phyloP scores from a whole-genome alignment of 108 stramenopile genomes.

The Nitzschia putrida region DNA sequence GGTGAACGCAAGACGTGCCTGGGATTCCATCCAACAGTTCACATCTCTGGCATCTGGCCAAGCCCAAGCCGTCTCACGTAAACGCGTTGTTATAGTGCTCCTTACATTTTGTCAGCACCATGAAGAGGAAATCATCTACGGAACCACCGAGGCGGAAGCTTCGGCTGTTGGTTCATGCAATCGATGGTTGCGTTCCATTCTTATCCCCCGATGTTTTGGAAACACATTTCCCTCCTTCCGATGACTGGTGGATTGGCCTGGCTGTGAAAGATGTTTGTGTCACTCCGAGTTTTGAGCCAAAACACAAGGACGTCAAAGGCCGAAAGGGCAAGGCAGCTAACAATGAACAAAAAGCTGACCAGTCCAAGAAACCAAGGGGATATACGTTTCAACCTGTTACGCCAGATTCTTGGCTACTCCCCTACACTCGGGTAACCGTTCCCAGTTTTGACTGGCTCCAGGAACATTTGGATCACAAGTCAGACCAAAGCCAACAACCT shows the following conservation, averaged over 20 bases:
- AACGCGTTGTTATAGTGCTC: too few relatives aligned
- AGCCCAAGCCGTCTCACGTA: too few relatives aligned
- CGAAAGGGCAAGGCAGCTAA: neutral
- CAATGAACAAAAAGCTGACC: slow-evolving; percentile 15
- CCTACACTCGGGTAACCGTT: slow-evolving; percentile 60
- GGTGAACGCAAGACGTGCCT: too few relatives aligned
- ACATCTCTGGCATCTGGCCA: too few relatives aligned
- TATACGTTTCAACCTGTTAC: slow-evolving; percentile 55
- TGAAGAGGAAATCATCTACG: too few relatives aligned
- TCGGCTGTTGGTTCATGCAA: slow-evolving; percentile 67
- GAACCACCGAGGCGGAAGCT: neutral
- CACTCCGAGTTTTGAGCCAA: slow-evolving; percentile 34
- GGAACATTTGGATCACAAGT: slow-evolving; percentile 3
- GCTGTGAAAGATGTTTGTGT: slow-evolving; percentile 77
- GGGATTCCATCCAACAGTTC: too few relatives aligned
- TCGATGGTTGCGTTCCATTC: slow-evolving; percentile 74
- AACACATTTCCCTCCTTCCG: slow-evolving; percentile 53
- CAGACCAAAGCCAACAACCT: slow-evolving; percentile 16
- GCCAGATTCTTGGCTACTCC: slow-evolving; percentile 52
- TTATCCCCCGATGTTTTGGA: slow-evolving; percentile 61
- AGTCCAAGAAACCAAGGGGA: slow-evolving; percentile 40
- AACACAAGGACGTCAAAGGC: slow-evolving; percentile 29
- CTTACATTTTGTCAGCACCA: too few relatives aligned
- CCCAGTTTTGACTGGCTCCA: slow-evolving; percentile 54
- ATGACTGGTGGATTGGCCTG: slow-evolving; percentile 61